These are phyloP conservation scores for Sporothrix humicola DNA, from an alignment of 2,329 filamentous ascomycete species.

Conservation along the genomic window DNA sequence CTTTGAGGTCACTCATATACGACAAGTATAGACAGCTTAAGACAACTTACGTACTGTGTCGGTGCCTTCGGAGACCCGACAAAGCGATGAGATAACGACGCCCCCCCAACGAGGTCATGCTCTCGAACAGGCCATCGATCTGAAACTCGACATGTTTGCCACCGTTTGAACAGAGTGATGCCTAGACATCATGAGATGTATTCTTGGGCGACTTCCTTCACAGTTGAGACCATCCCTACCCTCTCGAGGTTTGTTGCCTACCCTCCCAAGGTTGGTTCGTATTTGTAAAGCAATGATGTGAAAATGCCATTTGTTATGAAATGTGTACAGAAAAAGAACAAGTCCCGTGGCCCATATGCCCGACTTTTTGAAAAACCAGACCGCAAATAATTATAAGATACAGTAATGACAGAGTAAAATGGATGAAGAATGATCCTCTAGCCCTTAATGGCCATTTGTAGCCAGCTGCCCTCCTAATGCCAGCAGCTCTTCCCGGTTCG, in stretches of 20 bases:
- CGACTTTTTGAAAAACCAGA: not conserved
- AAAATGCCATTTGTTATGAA: not conserved
- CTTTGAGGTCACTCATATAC: slow-evolving; percentile 4
- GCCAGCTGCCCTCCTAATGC: slow-evolving; percentile 50
- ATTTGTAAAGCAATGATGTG: not conserved
- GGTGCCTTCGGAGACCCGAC: not conserved
- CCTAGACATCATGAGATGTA: not conserved
- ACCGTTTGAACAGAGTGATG: not conserved
- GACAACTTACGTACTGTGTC: not conserved
- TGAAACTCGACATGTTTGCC: not conserved
- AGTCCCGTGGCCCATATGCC: not conserved
- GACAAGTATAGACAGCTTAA: not conserved
- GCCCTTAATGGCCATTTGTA: slow-evolving; percentile 8
- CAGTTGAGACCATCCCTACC: no score
- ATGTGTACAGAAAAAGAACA: not conserved
- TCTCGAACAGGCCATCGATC: not conserved
- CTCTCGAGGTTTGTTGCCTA: not conserved
- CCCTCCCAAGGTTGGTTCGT: not conserved
- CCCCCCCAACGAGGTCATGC: not conserved
- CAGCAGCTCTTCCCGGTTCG: slow-evolving; percentile 77
- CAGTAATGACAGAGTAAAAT: slow-evolving; percentile 2
- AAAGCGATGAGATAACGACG: not conserved
- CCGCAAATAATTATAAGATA: slow-evolving; percentile 15
- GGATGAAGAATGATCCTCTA: not conserved
- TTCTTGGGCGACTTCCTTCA: no score